Evolutionary conservation across 768 basidiomycete species (phyloP).

Genomic region (Amanita polypyramis): DNA sequence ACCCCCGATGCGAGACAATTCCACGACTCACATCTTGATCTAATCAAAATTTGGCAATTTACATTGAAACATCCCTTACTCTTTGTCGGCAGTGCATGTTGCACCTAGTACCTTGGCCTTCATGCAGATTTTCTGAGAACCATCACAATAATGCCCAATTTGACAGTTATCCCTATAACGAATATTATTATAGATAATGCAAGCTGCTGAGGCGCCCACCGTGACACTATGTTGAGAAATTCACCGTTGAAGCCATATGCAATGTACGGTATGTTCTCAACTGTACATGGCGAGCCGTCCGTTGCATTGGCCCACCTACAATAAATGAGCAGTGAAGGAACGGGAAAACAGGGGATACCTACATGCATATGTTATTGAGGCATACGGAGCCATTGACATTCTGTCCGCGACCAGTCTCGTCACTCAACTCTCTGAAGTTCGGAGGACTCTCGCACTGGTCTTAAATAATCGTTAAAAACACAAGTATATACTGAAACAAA

Average conservation of each 20-base stretch:
- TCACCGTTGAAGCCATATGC: slow-evolving; percentile 51
- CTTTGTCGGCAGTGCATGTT: slow-evolving; percentile 44
- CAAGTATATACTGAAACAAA: slow-evolving; percentile 3
- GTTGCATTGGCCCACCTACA: slow-evolving; percentile 73
- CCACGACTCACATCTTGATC: slow-evolving; percentile 56
- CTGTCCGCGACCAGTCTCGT: slow-evolving; percentile 53
- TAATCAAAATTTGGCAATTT: neutral
- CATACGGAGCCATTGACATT: slow-evolving; percentile 81
- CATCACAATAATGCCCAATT: slow-evolving; percentile 69
- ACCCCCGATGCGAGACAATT: slow-evolving; percentile 54
- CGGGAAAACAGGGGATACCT: slow-evolving; percentile 18
- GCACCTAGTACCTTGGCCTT: slow-evolving; percentile 45
- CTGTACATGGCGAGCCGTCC: slow-evolving; percentile 45
- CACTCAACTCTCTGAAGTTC: slow-evolving; percentile 52
- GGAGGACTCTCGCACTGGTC: slow-evolving; percentile 71
- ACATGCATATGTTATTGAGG: slow-evolving; percentile 79
- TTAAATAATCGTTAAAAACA: slow-evolving; percentile 17
- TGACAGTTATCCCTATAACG: slow-evolving; percentile 56
- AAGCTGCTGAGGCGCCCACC: slow-evolving; percentile 31
- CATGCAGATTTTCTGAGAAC: slow-evolving; percentile 44
- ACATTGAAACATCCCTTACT: slow-evolving; percentile 21
- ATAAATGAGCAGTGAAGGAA: neutral
- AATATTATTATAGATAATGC: neutral
- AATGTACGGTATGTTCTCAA: slow-evolving; percentile 75
- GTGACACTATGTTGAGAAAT: slow-evolving; percentile 72